These are phyloP conservation scores for Chaetomium globosum DNA, from an alignment of 2,329 filamentous ascomycete genomes.

Conservation along the genomic window DNA sequence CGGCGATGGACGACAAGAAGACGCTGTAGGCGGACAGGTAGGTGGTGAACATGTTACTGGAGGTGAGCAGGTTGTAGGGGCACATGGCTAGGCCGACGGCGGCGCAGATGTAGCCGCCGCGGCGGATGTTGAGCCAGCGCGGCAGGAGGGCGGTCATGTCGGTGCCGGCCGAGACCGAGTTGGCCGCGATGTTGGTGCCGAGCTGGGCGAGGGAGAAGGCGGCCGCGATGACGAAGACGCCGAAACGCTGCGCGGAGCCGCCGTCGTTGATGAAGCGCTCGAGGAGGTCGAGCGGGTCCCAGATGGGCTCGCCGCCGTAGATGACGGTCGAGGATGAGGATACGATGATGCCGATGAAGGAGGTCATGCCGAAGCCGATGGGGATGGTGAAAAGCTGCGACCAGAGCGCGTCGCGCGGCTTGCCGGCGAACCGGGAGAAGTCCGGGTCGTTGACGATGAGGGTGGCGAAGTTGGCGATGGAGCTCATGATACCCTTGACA, in stretches of 20 bases:
- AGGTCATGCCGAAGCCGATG: constrained; percentile 72
- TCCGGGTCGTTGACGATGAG: constrained; percentile 83
- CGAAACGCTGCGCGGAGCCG: constrained; percentile 68
- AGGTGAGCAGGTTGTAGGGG: constrained; percentile 76
- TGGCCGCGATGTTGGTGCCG: constrained; percentile 85
- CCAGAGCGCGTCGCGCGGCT: constrained; percentile 75
- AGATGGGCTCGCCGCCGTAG: constrained; percentile 65
- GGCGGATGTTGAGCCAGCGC: constrained; percentile 79
- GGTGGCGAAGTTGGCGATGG: constrained; percentile 88
- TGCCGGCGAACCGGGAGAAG: constrained; percentile 79
- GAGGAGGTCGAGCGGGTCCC: constrained; percentile 72
- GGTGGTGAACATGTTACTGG: constrained; percentile 81
- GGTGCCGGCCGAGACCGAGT: constrained; percentile 80
- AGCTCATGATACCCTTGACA: constrained; percentile 82
- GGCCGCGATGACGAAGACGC: constrained; percentile 71
- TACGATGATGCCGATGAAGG: constrained; percentile 80
- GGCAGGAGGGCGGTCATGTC: constrained; percentile 81
- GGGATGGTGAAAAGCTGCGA: constrained; percentile 78
- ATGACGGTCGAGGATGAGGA: constrained; percentile 72
- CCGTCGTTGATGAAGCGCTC: constrained; percentile 69
- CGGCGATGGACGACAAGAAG: constrained; percentile 89
- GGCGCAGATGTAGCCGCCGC: constrained; percentile 85
- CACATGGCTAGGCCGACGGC: constrained; percentile 80
- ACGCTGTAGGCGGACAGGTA: constrained; percentile 92
- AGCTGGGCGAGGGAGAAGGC: constrained; percentile 79